Evolutionary conservation across 1,139 yeast species (phyloP).

Genomic region (Hyphopichia pseudoburtonii): DNA sequence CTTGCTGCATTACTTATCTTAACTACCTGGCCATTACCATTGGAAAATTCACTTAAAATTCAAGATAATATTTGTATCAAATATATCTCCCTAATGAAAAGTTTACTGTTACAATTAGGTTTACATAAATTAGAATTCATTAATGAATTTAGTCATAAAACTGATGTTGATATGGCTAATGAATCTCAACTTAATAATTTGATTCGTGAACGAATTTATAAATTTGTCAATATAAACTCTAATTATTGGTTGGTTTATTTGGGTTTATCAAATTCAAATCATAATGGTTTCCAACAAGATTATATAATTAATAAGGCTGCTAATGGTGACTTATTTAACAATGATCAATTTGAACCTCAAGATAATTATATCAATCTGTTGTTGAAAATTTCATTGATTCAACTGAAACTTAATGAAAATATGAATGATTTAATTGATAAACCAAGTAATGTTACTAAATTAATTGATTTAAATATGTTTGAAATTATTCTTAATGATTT

Average conservation of each 20-base stretch:
- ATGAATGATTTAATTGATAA: slow-evolving; percentile 32
- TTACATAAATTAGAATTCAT: slow-evolving; percentile 45
- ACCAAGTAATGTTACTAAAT: slow-evolving; percentile 28
- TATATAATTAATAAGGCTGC: slow-evolving; percentile 40
- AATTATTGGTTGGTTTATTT: slow-evolving; percentile 46
- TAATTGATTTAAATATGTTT: slow-evolving; percentile 45
- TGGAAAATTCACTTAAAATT: slow-evolving; percentile 24
- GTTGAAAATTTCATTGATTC: slow-evolving; percentile 41
- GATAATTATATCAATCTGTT: slow-evolving; percentile 43
- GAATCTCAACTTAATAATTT: slow-evolving; percentile 34
- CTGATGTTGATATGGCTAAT: slow-evolving; percentile 34
- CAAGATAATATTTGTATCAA: slow-evolving; percentile 39
- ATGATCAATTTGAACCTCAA: slow-evolving; percentile 7
- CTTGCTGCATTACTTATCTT: slow-evolving; percentile 40
- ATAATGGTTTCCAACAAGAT: slow-evolving; percentile 44
- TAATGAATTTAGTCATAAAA: slow-evolving; percentile 46
- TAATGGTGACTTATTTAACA: slow-evolving; percentile 24
- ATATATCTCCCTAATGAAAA: slow-evolving; percentile 42
- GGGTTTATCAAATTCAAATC: slow-evolving; percentile 40
- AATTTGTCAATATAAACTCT: slow-evolving; percentile 43
- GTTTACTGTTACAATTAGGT: slow-evolving; percentile 44
- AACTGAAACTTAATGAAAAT: slow-evolving; percentile 42
- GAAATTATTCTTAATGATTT: slow-evolving; percentile 41
- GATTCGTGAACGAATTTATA: slow-evolving; percentile 46
- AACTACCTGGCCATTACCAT: slow-evolving; percentile 51